Conservation (phyloP, 495 filamentous ascomycete genomes). For the Penicillium daleae region DNA sequence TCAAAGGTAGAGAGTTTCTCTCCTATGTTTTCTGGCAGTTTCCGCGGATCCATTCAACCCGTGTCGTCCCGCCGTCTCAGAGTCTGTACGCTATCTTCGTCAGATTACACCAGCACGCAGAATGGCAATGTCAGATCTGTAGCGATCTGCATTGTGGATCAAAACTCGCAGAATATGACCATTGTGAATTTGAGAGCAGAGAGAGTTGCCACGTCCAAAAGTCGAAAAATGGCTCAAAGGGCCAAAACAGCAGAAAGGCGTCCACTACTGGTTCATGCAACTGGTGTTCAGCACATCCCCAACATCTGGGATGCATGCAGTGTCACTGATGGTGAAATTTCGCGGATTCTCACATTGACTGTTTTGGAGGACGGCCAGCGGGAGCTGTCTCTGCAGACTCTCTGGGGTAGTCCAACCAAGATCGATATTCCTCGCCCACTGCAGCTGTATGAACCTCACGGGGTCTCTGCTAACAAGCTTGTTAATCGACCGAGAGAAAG, state of each 20-base stretch:
- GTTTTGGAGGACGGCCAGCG: slow-evolving; percentile 62
- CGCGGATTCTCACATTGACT: slow-evolving; percentile 72
- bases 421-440: slow-evolving; percentile 56
- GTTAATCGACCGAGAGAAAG: slow-evolving; percentile 49
- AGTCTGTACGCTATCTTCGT: slow-evolving; percentile 67
- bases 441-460: slow-evolving; percentile 48
- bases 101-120: slow-evolving; percentile 42
- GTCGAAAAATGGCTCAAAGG: slow-evolving; percentile 34
- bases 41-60: slow-evolving; percentile 56
- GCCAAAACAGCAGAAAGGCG: slow-evolving; percentile 32
- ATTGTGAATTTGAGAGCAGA: slow-evolving; percentile 62
- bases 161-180: slow-evolving; percentile 66
- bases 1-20: slow-evolving; percentile 73
- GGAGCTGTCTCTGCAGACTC: slow-evolving; percentile 72
- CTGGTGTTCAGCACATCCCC: slow-evolving; percentile 44
- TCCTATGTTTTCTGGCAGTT: slow-evolving; percentile 60
- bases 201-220: slow-evolving; percentile 37
- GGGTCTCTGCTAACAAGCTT: slow-evolving; percentile 39
- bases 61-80: slow-evolving; percentile 53
- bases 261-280: slow-evolving; percentile 45
- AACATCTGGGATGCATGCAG: slow-evolving; percentile 76
- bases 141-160: slow-evolving; percentile 70
- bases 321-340: slow-evolving; percentile 67
- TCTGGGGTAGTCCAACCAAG: slow-evolving; percentile 68
- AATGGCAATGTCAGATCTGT: slow-evolving; percentile 48